Base-by-base conservation (phyloP, 2,329 filamentous ascomycete species). In the Parafenestella ontariensis region DNA sequence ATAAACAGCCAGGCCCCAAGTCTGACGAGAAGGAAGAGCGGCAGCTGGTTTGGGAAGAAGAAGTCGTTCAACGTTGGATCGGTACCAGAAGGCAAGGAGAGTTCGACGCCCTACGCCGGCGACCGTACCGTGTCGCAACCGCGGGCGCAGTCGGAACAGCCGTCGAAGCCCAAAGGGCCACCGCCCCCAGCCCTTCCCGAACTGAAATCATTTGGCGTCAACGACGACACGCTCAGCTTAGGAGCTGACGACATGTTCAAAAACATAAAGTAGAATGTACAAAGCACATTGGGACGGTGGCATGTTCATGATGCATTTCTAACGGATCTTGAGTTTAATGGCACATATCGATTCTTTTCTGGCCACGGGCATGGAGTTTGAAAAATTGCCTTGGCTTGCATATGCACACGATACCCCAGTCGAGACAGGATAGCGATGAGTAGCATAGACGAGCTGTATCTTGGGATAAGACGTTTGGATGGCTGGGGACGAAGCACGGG, bases 231-330 rank as follows among this genome's bases (percentile, higher is more conserved):
- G 37, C 58, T 68, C 13, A 68, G 65, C 51, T 49, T 76, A 37
- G 72, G 68, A 9, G 74, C 66, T 7, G 74, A 76, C 39, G 74
- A 76, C 59, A 66, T 77, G 70, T 77, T 77, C 62, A 76, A 76
- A 56, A 65, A 76, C 64, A 77, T 77, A 58, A 71, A 74, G 52
- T 76, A 62, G 61, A 45, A 43, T 13, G 24, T 15, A 37, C 6
- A 42, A 17, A 39, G 36, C 44, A 36, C 41, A 42, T 34, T 37
- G 37, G 47, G 43, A 63, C 33, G 47, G 54, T 33, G 47, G 48
- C 44, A 65, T 49, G 49, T 56, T 63, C 52, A 64, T 42, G 66
- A 71, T 63, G 55, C 58, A 61, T 56, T 66, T 72, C 64, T 62
- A 58, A 66, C 58, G 61, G 65, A 65, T 56, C 50, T 60, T 54